Evolutionary conservation across 805 yeast genomes (phyloP).

Genomic region (Myxozyma nipponensis): DNA sequence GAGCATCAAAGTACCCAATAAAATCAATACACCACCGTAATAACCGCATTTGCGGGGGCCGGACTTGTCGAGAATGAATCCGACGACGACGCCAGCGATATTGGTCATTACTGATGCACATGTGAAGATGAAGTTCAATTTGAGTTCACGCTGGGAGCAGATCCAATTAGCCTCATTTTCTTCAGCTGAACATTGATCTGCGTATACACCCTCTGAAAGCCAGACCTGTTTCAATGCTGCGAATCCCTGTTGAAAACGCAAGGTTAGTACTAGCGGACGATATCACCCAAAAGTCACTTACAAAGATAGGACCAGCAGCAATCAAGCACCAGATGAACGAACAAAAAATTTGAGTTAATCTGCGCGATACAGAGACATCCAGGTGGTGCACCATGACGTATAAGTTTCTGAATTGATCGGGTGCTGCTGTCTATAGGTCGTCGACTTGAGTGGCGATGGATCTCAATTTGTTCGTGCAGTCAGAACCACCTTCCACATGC

Average conservation of each 20-base stretch:
- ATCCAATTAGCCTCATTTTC: slow-evolving; percentile 29
- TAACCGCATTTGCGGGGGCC: slow-evolving; percentile 82
- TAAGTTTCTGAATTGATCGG: no score
- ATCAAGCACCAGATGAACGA: slow-evolving; percentile 83
- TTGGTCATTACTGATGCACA: slow-evolving; percentile 84
- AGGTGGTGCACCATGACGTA: slow-evolving; percentile 26
- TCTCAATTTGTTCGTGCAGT: no score
- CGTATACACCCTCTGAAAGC: slow-evolving; percentile 71
- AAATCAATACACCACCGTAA: slow-evolving; percentile 60
- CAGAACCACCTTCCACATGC: no score
- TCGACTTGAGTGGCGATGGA: no score
- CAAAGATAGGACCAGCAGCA: slow-evolving; percentile 92
- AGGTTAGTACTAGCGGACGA: background rate
- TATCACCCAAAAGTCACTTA: slow-evolving; percentile 9
- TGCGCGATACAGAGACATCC: slow-evolving; percentile 25
- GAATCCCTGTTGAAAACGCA: slow-evolving; percentile 51
- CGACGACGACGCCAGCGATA: slow-evolving; percentile 76
- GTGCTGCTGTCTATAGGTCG: no score
- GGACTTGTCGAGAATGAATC: slow-evolving; percentile 66
- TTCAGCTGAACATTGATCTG: slow-evolving; percentile 50
- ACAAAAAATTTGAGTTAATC: slow-evolving; percentile 58
- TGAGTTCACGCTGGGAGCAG: slow-evolving; percentile 77
- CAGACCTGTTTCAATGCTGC: slow-evolving; percentile 89
- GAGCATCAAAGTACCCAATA: slow-evolving; percentile 51
- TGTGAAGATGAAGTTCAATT: slow-evolving; percentile 78